Evolutionary conservation across 805 yeast genomes (phyloP).

Genomic region (Hanseniaspora hatyaiensis): DNA sequence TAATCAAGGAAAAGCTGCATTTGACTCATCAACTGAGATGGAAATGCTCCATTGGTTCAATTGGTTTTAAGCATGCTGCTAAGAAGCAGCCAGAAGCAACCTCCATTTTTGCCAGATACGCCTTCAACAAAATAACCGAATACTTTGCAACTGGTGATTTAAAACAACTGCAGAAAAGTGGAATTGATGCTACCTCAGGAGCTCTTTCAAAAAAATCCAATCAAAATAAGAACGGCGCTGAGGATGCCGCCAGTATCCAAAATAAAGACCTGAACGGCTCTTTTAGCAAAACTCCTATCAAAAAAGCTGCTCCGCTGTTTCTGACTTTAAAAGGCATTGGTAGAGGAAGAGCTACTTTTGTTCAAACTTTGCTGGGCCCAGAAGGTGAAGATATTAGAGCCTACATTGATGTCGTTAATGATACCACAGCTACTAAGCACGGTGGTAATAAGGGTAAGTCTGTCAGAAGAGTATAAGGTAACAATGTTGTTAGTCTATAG

Average conservation of each 20-base stretch:
- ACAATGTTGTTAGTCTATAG: too few relatives aligned
- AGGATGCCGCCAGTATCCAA: neutral
- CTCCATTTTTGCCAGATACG: conserved; percentile 5
- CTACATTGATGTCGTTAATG: conserved; percentile 60
- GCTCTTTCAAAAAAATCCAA: conserved; percentile 22
- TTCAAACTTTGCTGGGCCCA: conserved; percentile 73
- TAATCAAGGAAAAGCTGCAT: conserved; percentile 8
- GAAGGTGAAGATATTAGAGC: conserved; percentile 66
- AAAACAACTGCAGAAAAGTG: neutral
- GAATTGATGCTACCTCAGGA: conserved; percentile 1
- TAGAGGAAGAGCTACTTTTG: conserved; percentile 78
- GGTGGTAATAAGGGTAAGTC: conserved; percentile 88
- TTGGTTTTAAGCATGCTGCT: conserved; percentile 13
- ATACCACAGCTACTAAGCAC: conserved; percentile 69
- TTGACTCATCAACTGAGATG: conserved; percentile 4
- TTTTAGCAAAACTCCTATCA: conserved; percentile 35
- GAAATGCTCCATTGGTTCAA: conserved; percentile 7
- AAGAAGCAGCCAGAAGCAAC: conserved; percentile 12
- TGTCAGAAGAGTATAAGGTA: conserved; percentile 35
- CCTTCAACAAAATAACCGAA: conserved; percentile 8
- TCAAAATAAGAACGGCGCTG: neutral
- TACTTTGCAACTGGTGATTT: conserved; percentile 13
- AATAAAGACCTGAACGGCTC: too few relatives aligned
- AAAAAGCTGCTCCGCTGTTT: conserved; percentile 47
- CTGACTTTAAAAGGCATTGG: conserved; percentile 72